Percentiles rank a stretch among this genome's conserved stretches.
Evolutionary conservation across 257 asterid genomes (phyloP).

Genomic region (Paraleonurus japonicus): DNA sequence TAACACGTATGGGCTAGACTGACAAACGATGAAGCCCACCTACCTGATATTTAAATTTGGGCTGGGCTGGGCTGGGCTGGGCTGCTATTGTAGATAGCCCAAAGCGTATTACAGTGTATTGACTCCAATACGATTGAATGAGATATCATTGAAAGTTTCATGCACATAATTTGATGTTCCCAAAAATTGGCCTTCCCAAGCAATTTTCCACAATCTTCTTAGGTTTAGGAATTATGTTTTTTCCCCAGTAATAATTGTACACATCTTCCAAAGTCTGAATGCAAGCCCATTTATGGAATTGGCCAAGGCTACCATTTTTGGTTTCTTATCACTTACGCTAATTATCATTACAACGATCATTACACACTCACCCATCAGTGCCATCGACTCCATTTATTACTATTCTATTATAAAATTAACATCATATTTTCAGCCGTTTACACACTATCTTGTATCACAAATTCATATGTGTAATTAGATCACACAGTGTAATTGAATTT

Average conservation of each 20-base stretch:
- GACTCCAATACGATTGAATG: neutral
- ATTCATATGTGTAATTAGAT: too few relatives aligned
- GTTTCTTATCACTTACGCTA: constrained; percentile 13
- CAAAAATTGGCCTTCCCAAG: constrained; percentile 17
- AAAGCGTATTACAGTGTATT: neutral
- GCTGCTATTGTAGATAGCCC: neutral
- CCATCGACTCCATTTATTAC: too few relatives aligned
- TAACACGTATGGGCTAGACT: neutral
- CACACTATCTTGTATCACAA: too few relatives aligned
- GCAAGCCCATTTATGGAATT: constrained; percentile 15
- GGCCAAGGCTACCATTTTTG: constrained; percentile 14
- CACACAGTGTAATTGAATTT: too few relatives aligned
- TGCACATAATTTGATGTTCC: constrained; percentile 16
- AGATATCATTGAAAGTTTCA: constrained; percentile 16
- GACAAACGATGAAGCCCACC: neutral
- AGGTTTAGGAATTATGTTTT: constrained; percentile 9
- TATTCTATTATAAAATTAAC: too few relatives aligned
- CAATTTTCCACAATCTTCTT: constrained; percentile 18
- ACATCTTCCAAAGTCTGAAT: constrained; percentile 25
- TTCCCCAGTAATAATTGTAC: neutral
- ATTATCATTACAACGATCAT: neutral
- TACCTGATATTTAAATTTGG: neutral
- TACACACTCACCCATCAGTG: too few relatives aligned
- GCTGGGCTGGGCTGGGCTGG: neutral
- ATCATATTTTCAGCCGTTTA: too few relatives aligned